Base-by-base conservation (phyloP, 2,329 filamentous ascomycete species). In the Cladosporium phlei region DNA sequence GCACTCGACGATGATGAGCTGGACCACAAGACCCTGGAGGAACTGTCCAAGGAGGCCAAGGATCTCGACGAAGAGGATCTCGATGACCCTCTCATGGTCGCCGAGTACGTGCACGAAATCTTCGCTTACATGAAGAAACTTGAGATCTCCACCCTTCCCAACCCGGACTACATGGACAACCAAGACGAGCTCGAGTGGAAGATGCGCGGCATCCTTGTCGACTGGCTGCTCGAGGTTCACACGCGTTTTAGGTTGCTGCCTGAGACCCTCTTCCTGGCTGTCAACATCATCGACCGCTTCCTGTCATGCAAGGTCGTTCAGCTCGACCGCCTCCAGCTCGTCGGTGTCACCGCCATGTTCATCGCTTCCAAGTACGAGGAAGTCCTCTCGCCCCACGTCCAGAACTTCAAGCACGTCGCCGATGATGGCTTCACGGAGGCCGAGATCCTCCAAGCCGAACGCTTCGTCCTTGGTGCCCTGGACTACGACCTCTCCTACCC, bases 351-450 rank as follows among this genome's bases (percentile, higher is more conserved):
- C 19, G 93, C 91, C 68, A 97, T 98, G 93, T 97, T 97, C 74
- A 95, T 97, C 63, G 93, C 93, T 10, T 94, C 91, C 63, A 98
- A 98, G 74, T 98, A 97, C 66, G 91, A 98, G 70, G 93, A 98
- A 67, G 90, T 98, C 39, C 79, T 98, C 40, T 97, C 93, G 9
- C 93, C 93, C 35, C 91, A 97, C 59, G 90, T 98, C 29, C 85
- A 86, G 66, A 96, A 96, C 77, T 98, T 98, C 76, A 87, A 87
- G 59, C 88, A 95, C 61, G 90, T 98, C 59, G 89, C 93, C 62
- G 93, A 98, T 62, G 89, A 97, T 68, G 93, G 91, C 47, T 98
- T 97, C 70, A 86, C 83, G 4, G 91, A 96, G 67, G 82, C 87
- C 35, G 93, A 98, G 72, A 97, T 98, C 57, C 78, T 98, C 29